Base-by-base conservation (phyloP, 306 rosid genomes). In the Sindora glabra region DNA sequence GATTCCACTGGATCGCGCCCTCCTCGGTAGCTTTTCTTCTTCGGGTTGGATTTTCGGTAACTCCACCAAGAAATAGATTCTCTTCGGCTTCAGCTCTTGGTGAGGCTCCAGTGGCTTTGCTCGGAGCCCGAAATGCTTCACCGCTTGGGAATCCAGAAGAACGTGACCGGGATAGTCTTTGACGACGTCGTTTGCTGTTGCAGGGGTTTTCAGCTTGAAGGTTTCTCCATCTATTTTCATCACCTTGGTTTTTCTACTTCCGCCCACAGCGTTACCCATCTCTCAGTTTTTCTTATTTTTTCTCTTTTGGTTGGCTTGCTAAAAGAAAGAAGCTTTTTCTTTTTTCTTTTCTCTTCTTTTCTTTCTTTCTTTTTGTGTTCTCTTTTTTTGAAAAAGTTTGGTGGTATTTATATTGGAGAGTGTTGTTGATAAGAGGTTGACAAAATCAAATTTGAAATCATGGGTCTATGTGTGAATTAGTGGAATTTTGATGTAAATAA, bases 151-250 rank as follows among this genome's bases (percentile, higher is more conserved):
- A 13, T 86, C 89, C 0, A 86, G 19, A 0, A 90, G 65, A 1
- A 79, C 86, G 29, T 84, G 81, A 13, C 78, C 88, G 0, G 95
- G 94, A 38, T 90, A 54, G 36, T 75, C 76, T 42, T 73, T 86
- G 0, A 81, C 77, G 30, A 86, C 85, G 48, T 87, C 95, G 54
- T 58, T 41, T 9, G 65, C 94, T 63, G 44, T 50, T 12, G 76
- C 60, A 0, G 97, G 97, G 2, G 84, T 77, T 73, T 77, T 77
- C 7, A 82, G 24, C 64, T 86, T 82, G 66, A 86, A 48, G 29
- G 82, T 84, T 61, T 90, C 97, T 0, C 97, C 97, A 16, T 80
- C 75, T 30, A 82, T 71, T 55, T 80, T 90, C 97, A 90, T 84
- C 36, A 90, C 86, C 65, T 90, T 90, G 19, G 84, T 86, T 62